phyloP scores from a whole-genome alignment of 2,329 filamentous ascomycete species.

The Fusarium redolens region DNA sequence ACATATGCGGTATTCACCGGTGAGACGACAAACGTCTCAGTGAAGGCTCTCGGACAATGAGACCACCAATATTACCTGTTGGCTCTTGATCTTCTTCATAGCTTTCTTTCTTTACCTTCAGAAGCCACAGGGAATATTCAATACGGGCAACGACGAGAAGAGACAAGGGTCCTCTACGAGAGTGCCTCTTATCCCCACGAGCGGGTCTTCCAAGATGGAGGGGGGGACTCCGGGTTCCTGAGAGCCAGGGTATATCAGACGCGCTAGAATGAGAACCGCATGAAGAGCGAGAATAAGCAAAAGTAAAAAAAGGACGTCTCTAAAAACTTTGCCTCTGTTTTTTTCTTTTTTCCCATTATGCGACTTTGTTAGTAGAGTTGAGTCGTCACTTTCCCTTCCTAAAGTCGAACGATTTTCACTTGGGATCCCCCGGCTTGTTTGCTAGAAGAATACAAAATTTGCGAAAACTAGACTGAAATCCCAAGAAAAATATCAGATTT shows the following conservation, averaged over 20 bases:
- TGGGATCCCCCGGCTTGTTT: slow-evolving; percentile 17
- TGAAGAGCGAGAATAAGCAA: slow-evolving; percentile 10
- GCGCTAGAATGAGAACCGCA: slow-evolving; percentile 25
- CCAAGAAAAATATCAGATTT: slow-evolving; percentile 15
- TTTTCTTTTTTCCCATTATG: not conserved
- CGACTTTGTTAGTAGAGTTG: slow-evolving; percentile 9
- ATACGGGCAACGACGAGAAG: slow-evolving; percentile 1
- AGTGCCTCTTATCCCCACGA: not conserved
- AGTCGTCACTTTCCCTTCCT: slow-evolving; percentile 38
- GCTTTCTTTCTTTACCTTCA: not conserved
- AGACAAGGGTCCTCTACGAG: slow-evolving; percentile 16
- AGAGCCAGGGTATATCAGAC: slow-evolving; percentile 16
- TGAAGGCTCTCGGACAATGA: not conserved
- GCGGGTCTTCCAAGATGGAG: slow-evolving; percentile 5
- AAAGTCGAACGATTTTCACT: slow-evolving; percentile 39
- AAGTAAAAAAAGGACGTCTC: not conserved
- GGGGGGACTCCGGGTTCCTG: slow-evolving; percentile 26
- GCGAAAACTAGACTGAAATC: not conserved
- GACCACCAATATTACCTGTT: slow-evolving; percentile 1
- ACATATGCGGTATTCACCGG: not conserved
- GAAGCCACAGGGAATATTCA: not conserved
- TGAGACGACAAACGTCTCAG: slow-evolving; percentile 11
- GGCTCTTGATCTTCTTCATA: not conserved
- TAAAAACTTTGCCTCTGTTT: slow-evolving; percentile 18
- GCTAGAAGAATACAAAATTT: not conserved